A percentile compares a stretch with the other conserved stretches of the same genome.
Conservation (phyloP, 257 asterid species). For the Solanum pinnatisectum region DNA sequence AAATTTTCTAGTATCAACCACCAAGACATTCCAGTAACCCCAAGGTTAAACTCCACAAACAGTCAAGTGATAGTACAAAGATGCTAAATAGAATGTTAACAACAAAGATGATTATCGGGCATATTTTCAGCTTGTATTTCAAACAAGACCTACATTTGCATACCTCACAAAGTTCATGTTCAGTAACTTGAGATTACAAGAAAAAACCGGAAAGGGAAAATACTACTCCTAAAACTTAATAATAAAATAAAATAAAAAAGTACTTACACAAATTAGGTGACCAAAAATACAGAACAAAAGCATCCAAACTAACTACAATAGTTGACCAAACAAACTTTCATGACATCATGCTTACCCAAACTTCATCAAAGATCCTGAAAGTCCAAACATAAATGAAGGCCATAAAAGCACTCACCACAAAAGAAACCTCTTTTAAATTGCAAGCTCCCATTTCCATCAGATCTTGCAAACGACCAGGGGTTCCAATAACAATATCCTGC, state of each 20-base stretch:
- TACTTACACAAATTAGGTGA: neutral
- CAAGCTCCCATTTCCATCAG: constrained; percentile 87
- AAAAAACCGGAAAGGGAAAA: neutral
- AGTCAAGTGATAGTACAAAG: neutral
- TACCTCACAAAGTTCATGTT: neutral
- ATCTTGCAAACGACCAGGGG: constrained; percentile 96
- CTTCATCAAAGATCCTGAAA: neutral
- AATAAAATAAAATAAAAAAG: neutral
- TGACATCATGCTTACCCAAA: neutral
- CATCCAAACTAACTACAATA: neutral
- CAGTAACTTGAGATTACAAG: neutral
- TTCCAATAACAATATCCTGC: constrained; percentile 95
- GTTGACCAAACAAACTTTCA: neutral
- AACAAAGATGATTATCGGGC: neutral
- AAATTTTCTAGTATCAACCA: neutral
- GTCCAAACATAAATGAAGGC: constrained; percentile 1
- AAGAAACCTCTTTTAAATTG: constrained; percentile 68
- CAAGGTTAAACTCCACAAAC: neutral
- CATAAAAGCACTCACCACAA: constrained; percentile 53
- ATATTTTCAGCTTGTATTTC: neutral
- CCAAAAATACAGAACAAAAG: neutral
- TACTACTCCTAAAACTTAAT: neutral
- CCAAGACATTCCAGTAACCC: neutral
- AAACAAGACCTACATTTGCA: neutral
- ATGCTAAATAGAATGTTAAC: neutral